Base-by-base conservation (phyloP, 2,329 filamentous ascomycete genomes). In the Ascochyta lentis region DNA sequence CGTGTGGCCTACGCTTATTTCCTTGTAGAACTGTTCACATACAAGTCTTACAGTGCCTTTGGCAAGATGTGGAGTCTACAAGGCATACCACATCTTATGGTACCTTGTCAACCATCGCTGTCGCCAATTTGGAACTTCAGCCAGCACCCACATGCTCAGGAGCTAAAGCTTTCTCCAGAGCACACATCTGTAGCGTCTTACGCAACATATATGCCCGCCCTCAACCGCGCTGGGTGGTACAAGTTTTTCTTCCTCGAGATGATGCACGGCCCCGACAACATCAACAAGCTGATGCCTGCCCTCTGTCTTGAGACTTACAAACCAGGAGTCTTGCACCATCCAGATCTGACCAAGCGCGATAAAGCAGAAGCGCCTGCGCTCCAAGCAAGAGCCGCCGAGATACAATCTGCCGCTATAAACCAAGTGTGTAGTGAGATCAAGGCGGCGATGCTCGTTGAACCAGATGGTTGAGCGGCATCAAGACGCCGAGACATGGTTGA, bases 161-260 rank as follows among this genome's bases (percentile, higher is more conserved):
- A 68, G 12, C 45, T 71, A 19, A 64, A 59, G 41, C 58, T 74
- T 12, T 47, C 52, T 23, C 12, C 52, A 13, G 54, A 63, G 19
- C 43, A 54, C 8, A 49, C 61, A 16, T 44, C 50, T 4, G 59
- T 34, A 19, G 27, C 54, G 9, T 35, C 44, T 0, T 66, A 67
- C 42, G 47, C 69, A 12, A 54, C 58, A 6, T 74, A 75, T 49
- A 69, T 74, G 60, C 69, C 73, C 10, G 73, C 71, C 5, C 59
- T 75, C 33, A 75, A 73, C 31, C 69, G 71, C 5, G 64, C 71
- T 8, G 73, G 71, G 2, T 75, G 70, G 70, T 75, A 74, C 59
- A 73, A 74, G 42, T 73, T 68, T 31, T 65, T 74, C 41, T 73
- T 75, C 42, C 59, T 74, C 6, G 68, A 72, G 34, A 56, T 68